These are phyloP conservation scores for Pyrenula aspistea DNA, from an alignment of 495 filamentous ascomycete genomes.

Conservation along the genomic window DNA sequence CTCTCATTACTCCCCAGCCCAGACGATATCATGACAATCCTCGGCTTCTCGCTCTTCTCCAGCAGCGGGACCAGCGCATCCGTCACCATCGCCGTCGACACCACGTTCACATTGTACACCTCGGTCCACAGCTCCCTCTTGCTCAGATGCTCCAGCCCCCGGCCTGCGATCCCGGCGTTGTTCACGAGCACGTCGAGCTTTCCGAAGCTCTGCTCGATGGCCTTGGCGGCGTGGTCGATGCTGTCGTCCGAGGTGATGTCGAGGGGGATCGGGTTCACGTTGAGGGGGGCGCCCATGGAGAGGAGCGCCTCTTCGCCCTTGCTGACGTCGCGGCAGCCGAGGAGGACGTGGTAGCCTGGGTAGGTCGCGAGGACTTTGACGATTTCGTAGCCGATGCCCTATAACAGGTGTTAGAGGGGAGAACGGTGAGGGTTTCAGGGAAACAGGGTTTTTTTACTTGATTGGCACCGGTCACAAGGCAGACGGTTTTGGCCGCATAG, in stretches of 20 bases:
- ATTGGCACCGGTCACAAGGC: conserved; percentile 32
- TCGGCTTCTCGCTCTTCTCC: conserved; percentile 20
- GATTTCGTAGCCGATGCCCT: conserved; percentile 26
- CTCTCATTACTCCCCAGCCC: conserved; percentile 10
- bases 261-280: conserved; percentile 14
- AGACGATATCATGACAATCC: conserved; percentile 30
- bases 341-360: conserved; percentile 24
- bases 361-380: conserved; percentile 8
- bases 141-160: background rate
- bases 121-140: conserved; percentile 17
- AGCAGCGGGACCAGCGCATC: conserved; percentile 34
- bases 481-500: conserved; percentile 12
- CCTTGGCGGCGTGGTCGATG: conserved; percentile 21
- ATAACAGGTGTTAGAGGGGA: background rate
- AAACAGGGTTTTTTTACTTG: conserved; percentile 6
- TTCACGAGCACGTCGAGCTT: conserved; percentile 26
- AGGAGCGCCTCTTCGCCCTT: background rate
- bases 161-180: conserved; percentile 24
- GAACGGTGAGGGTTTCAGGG: background rate
- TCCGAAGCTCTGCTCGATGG: conserved; percentile 16
- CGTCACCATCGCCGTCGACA: conserved; percentile 21
- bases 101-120: conserved; percentile 29
- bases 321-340: conserved; percentile 15
- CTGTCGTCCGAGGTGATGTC: conserved; percentile 29
- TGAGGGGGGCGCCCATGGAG: background rate